phyloP scores from a whole-genome alignment of 306 rosid species.

The Lathyrus aphaca region DNA sequence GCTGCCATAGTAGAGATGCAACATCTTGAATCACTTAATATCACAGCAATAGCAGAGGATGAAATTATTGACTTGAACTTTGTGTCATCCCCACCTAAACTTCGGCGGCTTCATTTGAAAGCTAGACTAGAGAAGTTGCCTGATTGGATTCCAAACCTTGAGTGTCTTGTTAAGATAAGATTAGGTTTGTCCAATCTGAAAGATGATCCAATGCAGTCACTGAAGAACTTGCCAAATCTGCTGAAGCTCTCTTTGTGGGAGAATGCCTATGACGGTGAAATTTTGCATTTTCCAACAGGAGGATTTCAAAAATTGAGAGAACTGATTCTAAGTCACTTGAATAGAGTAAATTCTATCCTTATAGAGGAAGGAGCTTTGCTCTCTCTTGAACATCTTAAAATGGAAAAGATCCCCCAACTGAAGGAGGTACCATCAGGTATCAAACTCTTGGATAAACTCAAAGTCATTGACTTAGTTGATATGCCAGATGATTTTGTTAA shows the following conservation, averaged over 20 bases:
- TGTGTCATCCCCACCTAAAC: conserved; percentile 2
- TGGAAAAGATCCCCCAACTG: conserved; percentile 10
- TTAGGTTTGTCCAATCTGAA: background rate
- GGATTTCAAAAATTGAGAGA: conserved; percentile 13
- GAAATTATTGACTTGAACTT: conserved; percentile 16
- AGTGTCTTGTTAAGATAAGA: conserved; percentile 6
- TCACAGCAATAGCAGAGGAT: background rate
- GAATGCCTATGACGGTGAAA: background rate
- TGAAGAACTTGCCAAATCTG: background rate
- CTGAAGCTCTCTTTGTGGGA: background rate
- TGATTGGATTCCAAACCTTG: conserved; percentile 9
- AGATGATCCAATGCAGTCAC: conserved; percentile 1
- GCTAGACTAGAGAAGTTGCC: conserved; percentile 12
- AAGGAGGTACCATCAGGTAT: conserved; percentile 8
- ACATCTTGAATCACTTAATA: conserved; percentile 1
- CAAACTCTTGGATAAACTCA: conserved; percentile 1
- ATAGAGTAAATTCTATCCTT: background rate
- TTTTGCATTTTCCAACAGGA: background rate
- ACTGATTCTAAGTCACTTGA: conserved; percentile 7
- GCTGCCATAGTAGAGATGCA: conserved; percentile 11
- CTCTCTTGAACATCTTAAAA: background rate
- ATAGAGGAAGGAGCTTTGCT: conserved; percentile 12
- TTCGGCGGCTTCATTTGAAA: background rate
- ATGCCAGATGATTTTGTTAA: conserved; percentile 16
- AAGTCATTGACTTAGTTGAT: background rate